Base-by-base conservation (phyloP, 495 filamentous ascomycete genomes). In the Tuber microsphaerosporum region DNA sequence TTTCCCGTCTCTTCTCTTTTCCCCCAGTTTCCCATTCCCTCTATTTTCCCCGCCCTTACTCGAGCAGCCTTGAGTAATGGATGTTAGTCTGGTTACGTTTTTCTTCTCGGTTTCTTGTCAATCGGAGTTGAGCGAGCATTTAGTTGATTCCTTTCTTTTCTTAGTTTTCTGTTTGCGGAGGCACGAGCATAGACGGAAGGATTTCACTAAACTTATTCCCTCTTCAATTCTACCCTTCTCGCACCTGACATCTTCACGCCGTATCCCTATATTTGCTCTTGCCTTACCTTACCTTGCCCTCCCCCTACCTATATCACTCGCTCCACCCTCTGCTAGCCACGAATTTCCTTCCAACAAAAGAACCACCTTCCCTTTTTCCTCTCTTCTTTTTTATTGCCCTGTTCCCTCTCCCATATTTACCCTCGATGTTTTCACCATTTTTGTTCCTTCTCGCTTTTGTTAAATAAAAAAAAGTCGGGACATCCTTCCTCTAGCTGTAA, bases 1-100 rank as follows among this genome's bases (percentile, higher is more conserved):
- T 71, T 87, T 85, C 81, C 88, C 84, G 77, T 88, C 87, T 81
- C 82, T 88, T 77, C 85, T 61, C 73, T 71, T 65, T 26, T 86
- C 68, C 68, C 71, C n/a, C 70, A 51, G 75, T 72, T 79, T 46
- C 74, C 39, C 70, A 22, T 71, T 39, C 73, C 56, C 43, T 61
- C 71, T 73, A 69, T 79, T 75, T 44, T 43, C 75, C 70, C 51
- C 41, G 46, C 5, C 14, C 70, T 71, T 43, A 12, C 43, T 71
- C 43, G 39, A 42, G 39, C 17, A 78, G 31, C 68, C 70, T 65
- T 70, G 77, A 75, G 73, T 75, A n/a, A 70, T 31, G 31, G 71
- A 8, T 51, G 31, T 39, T 22, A 16, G n/a, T 19, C 46, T 69
- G 42, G 71, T 76, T 70, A 41, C 20, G 43, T 42, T 77, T 73